These are phyloP conservation scores for Phytophthora syringae DNA, from an alignment of 352 stramenopile species.

Conservation along the genomic window DNA sequence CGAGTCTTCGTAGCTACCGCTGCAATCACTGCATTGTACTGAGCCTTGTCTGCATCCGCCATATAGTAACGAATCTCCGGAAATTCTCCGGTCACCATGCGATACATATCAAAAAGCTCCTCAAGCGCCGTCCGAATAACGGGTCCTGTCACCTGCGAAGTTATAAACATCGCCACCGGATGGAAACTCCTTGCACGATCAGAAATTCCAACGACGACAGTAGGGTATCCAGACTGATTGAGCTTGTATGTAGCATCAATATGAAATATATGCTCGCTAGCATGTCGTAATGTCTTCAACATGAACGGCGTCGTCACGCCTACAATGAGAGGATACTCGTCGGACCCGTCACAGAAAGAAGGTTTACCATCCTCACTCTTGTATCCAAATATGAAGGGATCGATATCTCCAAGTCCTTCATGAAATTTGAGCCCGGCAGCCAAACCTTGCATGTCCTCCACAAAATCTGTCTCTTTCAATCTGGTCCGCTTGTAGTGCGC, in stretches of 20 bases:
- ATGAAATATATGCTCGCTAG: constrained; percentile 1
- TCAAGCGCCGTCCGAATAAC: not conserved
- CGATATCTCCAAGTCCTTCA: not conserved
- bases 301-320: constrained; percentile 7
- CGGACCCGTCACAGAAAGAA: not conserved
- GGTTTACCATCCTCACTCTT: not conserved
- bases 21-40: constrained; percentile 5
- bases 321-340: constrained; percentile 1
- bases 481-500: too few relatives aligned
- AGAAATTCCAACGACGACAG: not conserved
- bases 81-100: not conserved
- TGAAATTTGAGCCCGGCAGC: too few relatives aligned
- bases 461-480: too few relatives aligned
- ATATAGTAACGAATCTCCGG: not conserved
- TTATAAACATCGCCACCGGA: not conserved
- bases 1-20: not conserved
- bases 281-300: not conserved
- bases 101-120: not conserved
- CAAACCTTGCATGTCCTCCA: too few relatives aligned
- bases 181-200: not conserved
- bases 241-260: constrained; percentile 11
- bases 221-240: constrained; percentile 10
- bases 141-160: not conserved
- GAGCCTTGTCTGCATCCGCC: too few relatives aligned
- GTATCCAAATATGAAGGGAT: not conserved